Evolutionary conservation across 768 basidiomycete genomes (phyloP).

Genomic region (Trametes coccinea): DNA sequence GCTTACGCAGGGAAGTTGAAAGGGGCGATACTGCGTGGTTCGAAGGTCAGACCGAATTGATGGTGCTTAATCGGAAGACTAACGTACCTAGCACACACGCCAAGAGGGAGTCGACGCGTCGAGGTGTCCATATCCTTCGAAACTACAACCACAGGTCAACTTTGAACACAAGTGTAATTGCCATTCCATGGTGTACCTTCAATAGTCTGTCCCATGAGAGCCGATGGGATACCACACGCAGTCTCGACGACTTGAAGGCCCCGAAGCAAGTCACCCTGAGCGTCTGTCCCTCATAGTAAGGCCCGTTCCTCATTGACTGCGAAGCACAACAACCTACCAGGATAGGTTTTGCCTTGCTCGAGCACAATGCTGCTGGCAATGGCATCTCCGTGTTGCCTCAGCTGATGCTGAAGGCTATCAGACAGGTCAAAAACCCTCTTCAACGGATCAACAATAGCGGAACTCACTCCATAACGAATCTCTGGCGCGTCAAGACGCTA

Average conservation of each 20-base stretch:
- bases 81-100: conserved; percentile 71
- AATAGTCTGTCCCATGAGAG: conserved; percentile 86
- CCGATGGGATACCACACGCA: conserved; percentile 78
- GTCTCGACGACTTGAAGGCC: conserved; percentile 89
- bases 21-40: conserved; percentile 66
- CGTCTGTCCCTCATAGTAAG: conserved; percentile 52
- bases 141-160: conserved; percentile 44
- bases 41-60: neutral
- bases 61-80: neutral
- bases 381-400: conserved; percentile 83
- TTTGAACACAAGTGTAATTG: neutral
- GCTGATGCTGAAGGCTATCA: conserved; percentile 77
- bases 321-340: conserved; percentile 50
- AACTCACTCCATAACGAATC: conserved; percentile 84
- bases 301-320: neutral
- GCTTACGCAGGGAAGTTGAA: conserved; percentile 89
- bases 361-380: conserved; percentile 88
- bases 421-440: neutral
- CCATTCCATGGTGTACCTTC: conserved; percentile 58
- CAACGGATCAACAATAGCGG: neutral
- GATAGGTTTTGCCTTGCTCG: conserved; percentile 94
- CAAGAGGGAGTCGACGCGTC: conserved; percentile 79
- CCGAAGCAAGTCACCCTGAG: conserved; percentile 91
- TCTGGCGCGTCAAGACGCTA: conserved; percentile 83
- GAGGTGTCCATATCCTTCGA: conserved; percentile 97